A percentile compares a stretch with the other conserved stretches of the same genome.
These are phyloP conservation scores for Phytophthora foliorum DNA, from an alignment of 352 stramenopile genomes.

Conservation along the genomic window DNA sequence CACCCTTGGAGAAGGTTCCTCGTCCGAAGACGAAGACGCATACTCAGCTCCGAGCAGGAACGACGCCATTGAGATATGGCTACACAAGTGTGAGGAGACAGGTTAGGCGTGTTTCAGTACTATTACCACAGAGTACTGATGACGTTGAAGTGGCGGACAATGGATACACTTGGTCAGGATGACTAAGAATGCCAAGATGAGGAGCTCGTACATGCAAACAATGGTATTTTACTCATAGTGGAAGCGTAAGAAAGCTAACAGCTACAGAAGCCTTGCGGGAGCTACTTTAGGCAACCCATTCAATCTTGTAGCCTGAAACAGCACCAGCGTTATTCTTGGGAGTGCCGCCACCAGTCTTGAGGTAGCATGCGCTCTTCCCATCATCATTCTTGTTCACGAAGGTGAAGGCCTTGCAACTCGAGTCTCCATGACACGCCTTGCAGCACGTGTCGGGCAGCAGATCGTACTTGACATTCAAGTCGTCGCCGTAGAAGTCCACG, in stretches of 20 bases:
- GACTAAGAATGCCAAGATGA: too few species aligned
- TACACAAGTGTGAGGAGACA: not conserved
- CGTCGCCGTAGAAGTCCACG: constrained; percentile 60
- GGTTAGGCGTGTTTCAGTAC: too few species aligned
- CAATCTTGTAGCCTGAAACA: constrained; percentile 56
- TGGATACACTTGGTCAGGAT: too few species aligned
- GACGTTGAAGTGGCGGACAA: too few species aligned
- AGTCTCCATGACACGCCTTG: constrained; percentile 48
- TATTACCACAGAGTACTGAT: too few species aligned
- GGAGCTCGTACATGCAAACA: not conserved
- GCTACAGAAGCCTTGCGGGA: not conserved
- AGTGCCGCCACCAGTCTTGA: constrained; percentile 51
- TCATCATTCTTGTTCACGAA: constrained; percentile 72
- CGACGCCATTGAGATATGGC: constrained; percentile 37
- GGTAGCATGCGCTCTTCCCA: constrained; percentile 62
- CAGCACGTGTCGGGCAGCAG: constrained; percentile 61
- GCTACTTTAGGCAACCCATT: not conserved
- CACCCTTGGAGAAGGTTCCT: constrained; percentile 22
- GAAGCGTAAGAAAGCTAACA: too few species aligned
- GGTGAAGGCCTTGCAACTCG: constrained; percentile 55
- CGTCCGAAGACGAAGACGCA: constrained; percentile 54
- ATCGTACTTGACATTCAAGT: constrained; percentile 53
- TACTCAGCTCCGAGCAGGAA: constrained; percentile 74
- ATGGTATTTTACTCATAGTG: too few species aligned
- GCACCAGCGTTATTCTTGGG: constrained; percentile 37